These are phyloP conservation scores for Sporopachydermia cereana DNA, from an alignment of 1,139 yeast species.

Conservation along the genomic window DNA sequence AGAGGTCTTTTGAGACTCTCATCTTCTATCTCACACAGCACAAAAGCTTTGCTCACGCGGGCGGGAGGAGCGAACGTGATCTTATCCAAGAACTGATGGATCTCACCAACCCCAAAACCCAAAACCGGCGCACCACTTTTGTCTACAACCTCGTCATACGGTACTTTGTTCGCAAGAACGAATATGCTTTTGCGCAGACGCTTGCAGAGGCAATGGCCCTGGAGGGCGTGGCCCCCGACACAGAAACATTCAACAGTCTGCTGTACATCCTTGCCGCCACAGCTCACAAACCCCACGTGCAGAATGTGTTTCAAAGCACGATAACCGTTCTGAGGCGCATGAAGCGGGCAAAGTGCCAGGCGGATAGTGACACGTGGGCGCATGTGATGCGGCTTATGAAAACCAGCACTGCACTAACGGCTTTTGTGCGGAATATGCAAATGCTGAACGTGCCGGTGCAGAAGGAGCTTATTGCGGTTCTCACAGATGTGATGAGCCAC, in stretches of 20 bases:
- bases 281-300: not conserved
- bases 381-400: not conserved
- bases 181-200: conserved; percentile 32
- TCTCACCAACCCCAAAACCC: conserved; percentile 27
- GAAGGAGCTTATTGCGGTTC: not conserved
- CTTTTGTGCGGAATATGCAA: not conserved
- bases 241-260: conserved; percentile 33
- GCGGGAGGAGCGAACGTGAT: conserved; percentile 6
- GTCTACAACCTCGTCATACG: conserved; percentile 34
- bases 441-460: not conserved
- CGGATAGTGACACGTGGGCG: conserved; percentile 2
- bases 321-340: not conserved
- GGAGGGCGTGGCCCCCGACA: conserved; percentile 26
- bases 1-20: not conserved
- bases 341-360: not conserved
- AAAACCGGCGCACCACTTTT: conserved; percentile 23
- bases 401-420: not conserved
- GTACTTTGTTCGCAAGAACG: conserved; percentile 26
- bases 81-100: conserved; percentile 28
- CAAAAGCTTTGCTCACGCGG: conserved; percentile 4
- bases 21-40: not conserved
- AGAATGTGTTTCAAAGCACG: not conserved
- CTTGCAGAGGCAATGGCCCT: conserved; percentile 28
- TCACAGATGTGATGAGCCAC: not conserved
- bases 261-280: conserved; percentile 11